Evolutionary conservation across 139 green algal genomes (phyloP).

Genomic region (Ulvella scutata): DNA sequence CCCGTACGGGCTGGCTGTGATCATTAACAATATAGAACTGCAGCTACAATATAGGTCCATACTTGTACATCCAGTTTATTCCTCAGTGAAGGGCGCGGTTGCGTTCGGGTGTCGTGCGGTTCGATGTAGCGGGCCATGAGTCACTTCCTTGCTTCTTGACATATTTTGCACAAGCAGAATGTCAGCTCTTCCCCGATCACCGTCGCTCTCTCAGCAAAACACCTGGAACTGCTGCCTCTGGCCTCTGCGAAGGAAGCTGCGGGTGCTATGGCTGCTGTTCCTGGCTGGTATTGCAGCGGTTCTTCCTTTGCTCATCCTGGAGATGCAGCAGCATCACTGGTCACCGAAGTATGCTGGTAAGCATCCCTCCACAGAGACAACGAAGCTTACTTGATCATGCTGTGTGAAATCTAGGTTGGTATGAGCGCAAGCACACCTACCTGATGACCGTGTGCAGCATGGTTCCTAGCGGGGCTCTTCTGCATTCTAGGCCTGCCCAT

Average conservation of each 20-base stretch:
- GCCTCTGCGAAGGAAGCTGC: background rate
- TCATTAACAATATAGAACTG: no score
- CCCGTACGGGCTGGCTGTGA: no score
- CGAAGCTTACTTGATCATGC: background rate
- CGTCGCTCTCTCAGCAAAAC: no score
- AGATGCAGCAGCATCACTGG: background rate
- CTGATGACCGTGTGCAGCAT: slow-evolving; percentile 33
- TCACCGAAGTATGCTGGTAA: background rate
- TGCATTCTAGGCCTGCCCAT: slow-evolving; percentile 75
- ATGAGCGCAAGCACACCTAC: background rate
- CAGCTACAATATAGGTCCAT: no score
- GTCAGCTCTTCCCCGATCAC: no score
- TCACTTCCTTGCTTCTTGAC: no score
- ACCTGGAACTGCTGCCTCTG: background rate
- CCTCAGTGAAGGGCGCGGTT: no score
- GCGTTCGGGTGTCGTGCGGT: no score
- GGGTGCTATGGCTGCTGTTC: background rate
- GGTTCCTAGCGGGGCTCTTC: slow-evolving; percentile 82
- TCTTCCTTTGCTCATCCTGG: background rate
- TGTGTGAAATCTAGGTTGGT: background rate
- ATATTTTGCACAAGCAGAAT: no score
- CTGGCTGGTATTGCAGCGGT: background rate
- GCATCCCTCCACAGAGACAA: background rate
- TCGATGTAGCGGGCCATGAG: no score
- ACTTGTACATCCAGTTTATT: no score